These are phyloP conservation scores for Skeletonema menzelii DNA, from an alignment of 108 stramenopile species.

Conservation along the genomic window DNA sequence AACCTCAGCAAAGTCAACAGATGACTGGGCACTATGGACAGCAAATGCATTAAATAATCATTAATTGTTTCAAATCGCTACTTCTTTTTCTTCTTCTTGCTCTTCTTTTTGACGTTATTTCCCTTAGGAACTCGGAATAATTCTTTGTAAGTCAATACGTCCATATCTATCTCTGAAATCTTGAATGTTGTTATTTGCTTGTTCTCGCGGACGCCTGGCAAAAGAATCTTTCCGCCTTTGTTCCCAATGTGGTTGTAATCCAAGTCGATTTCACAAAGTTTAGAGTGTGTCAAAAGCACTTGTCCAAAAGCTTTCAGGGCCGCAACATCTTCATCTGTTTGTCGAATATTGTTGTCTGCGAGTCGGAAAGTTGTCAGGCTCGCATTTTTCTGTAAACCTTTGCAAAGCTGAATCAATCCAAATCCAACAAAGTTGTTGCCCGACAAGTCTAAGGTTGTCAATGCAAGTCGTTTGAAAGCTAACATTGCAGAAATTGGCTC, in stretches of 20 bases:
- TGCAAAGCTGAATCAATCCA: conserved; percentile 41
- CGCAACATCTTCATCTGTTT: conserved; percentile 28
- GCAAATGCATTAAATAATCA: not conserved
- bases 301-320: conserved; percentile 36
- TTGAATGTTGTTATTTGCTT: conserved; percentile 27
- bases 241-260: conserved; percentile 54
- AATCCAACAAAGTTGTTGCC: conserved; percentile 42
- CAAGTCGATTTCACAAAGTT: conserved; percentile 43
- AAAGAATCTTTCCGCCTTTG: conserved; percentile 21
- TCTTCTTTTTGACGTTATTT: conserved; percentile 8
- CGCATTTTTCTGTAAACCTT: conserved; percentile 40
- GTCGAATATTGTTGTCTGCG: conserved; percentile 49
- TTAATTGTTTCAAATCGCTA: not conserved
- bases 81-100: conserved; percentile 36
- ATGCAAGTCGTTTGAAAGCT: conserved; percentile 27
- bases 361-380: conserved; percentile 37
- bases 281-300: conserved; percentile 19
- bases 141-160: conserved; percentile 19
- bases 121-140: conserved; percentile 8
- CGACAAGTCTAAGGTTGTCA: conserved; percentile 40
- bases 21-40: conserved; percentile 13
- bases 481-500: conserved; percentile 48
- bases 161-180: conserved; percentile 26
- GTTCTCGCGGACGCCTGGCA: conserved; percentile 21
- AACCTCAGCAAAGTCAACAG: conserved; percentile 10